Evolutionary conservation across 1,284 basidiomycete genomes (phyloP).

Genomic region (Ustilago curta): DNA sequence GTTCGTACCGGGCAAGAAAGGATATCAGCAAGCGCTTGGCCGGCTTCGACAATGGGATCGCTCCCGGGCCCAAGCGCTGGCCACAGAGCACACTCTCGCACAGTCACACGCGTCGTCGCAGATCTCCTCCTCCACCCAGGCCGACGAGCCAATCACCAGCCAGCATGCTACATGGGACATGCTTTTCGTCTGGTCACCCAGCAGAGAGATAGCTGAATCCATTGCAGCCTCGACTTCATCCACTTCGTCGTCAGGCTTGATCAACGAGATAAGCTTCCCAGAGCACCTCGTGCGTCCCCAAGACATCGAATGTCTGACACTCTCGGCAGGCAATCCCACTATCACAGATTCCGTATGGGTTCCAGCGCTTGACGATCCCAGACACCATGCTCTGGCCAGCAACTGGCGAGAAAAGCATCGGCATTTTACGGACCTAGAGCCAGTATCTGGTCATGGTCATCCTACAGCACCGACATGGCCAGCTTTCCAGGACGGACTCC

Average conservation of each 20-base stretch:
- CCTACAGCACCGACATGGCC: slow-evolving; percentile 16
- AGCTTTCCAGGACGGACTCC: slow-evolving; percentile 20
- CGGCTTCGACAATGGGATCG: slow-evolving; percentile 59
- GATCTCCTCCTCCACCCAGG: slow-evolving; percentile 3
- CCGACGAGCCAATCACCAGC: slow-evolving; percentile 10
- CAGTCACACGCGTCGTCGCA: slow-evolving; percentile 29
- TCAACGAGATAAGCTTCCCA: slow-evolving; percentile 39
- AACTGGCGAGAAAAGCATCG: slow-evolving; percentile 17
- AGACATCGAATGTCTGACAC: slow-evolving; percentile 11
- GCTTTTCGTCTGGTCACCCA: slow-evolving; percentile 48
- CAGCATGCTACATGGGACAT: slow-evolving; percentile 50
- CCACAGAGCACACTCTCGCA: slow-evolving; percentile 17
- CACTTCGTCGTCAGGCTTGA: not conserved
- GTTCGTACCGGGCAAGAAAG: slow-evolving; percentile 63
- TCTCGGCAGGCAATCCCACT: slow-evolving; percentile 1
- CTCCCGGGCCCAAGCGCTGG: slow-evolving; percentile 19
- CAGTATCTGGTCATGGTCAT: not conserved
- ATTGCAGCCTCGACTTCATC: slow-evolving; percentile 4
- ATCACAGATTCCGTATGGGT: slow-evolving; percentile 42
- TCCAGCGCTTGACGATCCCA: slow-evolving; percentile 19
- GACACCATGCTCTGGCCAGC: slow-evolving; percentile 8
- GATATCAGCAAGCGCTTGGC: slow-evolving; percentile 56
- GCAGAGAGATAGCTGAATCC: slow-evolving; percentile 2
- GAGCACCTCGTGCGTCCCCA: slow-evolving; percentile 26
- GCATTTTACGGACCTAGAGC: slow-evolving; percentile 28